These are phyloP conservation scores for Arctium lappa DNA, from an alignment of 129 eudicot species.

Conservation along the genomic window DNA sequence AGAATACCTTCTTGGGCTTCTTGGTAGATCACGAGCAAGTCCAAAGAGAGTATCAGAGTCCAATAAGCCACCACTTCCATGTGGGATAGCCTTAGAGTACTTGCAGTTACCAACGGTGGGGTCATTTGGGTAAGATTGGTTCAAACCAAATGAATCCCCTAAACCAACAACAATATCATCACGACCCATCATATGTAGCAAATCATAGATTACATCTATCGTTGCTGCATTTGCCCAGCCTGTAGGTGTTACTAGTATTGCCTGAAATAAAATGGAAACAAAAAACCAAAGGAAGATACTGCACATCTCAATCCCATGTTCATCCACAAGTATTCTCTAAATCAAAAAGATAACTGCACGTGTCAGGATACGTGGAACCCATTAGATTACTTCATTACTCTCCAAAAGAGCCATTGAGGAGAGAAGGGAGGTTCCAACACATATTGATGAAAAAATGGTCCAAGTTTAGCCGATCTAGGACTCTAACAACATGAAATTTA, in stretches of 20 bases:
- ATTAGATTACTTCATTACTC: not conserved
- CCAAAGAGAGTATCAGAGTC: slow-evolving; percentile 91
- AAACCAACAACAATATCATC: slow-evolving; percentile 85
- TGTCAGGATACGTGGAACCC: not conserved
- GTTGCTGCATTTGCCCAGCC: slow-evolving; percentile 97
- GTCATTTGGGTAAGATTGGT: slow-evolving; percentile 51
- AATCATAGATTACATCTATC: slow-evolving; percentile 71
- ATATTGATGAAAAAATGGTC: not conserved
- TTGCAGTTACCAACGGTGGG: slow-evolving; percentile 67
- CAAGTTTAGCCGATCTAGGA: too few relatives aligned
- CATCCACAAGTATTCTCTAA: not conserved
- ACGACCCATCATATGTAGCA: slow-evolving; percentile 98
- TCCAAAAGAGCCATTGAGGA: not conserved
- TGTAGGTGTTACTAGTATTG: slow-evolving; percentile 67
- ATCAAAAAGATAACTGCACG: not conserved
- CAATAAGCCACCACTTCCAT: slow-evolving; percentile 84
- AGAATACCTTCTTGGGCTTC: slow-evolving; percentile 75
- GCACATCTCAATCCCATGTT: not conserved
- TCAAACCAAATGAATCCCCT: slow-evolving; percentile 68
- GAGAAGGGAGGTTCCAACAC: too few relatives aligned
- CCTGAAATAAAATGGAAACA: slow-evolving; percentile 38
- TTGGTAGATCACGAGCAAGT: slow-evolving; percentile 72
- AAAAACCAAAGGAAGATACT: not conserved
- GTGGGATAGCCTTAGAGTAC: slow-evolving; percentile 70
- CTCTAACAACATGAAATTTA: not conserved